Evolutionary conservation across 2,329 filamentous ascomycete species (phyloP).

Genomic region (Grosmannia serpens): DNA sequence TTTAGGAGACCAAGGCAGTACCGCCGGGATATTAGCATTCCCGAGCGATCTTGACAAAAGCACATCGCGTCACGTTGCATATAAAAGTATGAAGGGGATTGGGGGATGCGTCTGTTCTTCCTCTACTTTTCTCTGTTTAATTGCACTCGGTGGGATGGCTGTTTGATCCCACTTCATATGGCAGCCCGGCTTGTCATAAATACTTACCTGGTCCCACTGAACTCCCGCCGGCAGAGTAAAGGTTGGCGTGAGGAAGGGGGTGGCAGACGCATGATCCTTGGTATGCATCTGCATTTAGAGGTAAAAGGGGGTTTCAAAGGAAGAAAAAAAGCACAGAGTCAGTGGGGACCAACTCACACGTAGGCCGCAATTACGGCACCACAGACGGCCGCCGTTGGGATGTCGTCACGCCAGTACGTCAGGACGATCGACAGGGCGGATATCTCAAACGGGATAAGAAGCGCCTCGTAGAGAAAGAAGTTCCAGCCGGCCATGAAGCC

Average conservation of each 20-base stretch:
- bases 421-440: conserved; percentile 26
- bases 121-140: not conserved
- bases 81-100: not conserved
- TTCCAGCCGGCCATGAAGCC: conserved; percentile 42
- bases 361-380: conserved; percentile 32
- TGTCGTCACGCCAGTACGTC: conserved; percentile 32
- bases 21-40: not conserved
- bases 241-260: not conserved
- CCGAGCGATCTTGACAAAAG: not conserved
- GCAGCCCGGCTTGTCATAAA: too few relatives aligned
- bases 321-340: not conserved
- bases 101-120: not conserved
- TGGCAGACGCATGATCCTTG: not conserved
- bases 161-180: too few relatives aligned
- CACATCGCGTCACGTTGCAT: not conserved
- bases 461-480: conserved; percentile 30
- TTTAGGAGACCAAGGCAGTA: not conserved
- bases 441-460: conserved; percentile 30
- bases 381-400: conserved; percentile 40
- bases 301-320: not conserved
- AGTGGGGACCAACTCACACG: conserved; percentile 4
- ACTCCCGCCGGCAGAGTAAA: too few relatives aligned
- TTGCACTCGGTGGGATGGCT: too few relatives aligned
- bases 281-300: not conserved
- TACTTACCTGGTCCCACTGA: too few relatives aligned